Conservation (phyloP, 306 rosid genomes). For the peach (Prunus persica) region DNA sequence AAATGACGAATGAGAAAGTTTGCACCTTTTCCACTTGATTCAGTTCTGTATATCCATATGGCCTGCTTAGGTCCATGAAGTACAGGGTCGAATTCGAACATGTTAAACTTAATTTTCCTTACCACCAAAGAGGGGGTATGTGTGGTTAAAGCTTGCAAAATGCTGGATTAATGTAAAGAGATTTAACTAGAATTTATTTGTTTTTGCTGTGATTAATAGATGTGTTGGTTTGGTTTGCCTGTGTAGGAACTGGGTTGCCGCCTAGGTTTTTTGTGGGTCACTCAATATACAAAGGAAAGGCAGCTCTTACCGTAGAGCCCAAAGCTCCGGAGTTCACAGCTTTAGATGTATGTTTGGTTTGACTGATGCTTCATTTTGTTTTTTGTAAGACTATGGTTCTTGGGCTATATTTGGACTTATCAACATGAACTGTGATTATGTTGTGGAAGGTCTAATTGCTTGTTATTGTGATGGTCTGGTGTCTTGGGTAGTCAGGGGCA, state of each 20-base stretch:
- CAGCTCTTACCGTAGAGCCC: conserved; percentile 84
- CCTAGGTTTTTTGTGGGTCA: conserved; percentile 83
- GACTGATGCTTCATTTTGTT: neutral
- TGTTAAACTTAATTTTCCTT: neutral
- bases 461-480: conserved; percentile 19
- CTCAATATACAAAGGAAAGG: conserved; percentile 95
- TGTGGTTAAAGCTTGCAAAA: neutral
- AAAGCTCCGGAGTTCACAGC: conserved; percentile 72
- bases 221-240: conserved; percentile 27
- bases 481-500: conserved; percentile 75
- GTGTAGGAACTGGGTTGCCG: conserved; percentile 48
- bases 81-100: neutral
- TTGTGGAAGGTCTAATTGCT: neutral
- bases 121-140: neutral
- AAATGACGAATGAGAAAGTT: neutral
- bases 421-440: neutral
- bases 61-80: neutral
- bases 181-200: conserved; percentile 10
- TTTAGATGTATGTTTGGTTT: conserved; percentile 59
- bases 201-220: conserved; percentile 14
- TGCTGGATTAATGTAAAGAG: neutral
- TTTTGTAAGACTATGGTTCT: conserved; percentile 6
- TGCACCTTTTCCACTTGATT: neutral
- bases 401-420: neutral
- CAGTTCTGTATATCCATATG: neutral